A percentile compares a stretch with the other conserved stretches of the same genome.
These are phyloP conservation scores for Ogataea hybrid DNA, from an alignment of 1,139 yeast genomes.

Conservation along the genomic window DNA sequence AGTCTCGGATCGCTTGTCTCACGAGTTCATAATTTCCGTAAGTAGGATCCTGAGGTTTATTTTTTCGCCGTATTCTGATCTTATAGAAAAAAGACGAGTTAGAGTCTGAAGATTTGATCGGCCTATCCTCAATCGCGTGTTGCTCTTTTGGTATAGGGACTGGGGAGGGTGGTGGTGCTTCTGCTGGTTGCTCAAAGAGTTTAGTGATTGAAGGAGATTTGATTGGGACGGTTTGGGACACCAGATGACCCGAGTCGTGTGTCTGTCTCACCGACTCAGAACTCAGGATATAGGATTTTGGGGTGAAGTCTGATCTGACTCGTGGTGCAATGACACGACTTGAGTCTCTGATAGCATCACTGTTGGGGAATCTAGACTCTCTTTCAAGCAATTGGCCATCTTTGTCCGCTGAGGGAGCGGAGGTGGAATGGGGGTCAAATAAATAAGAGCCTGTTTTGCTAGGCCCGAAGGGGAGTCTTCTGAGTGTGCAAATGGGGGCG, in stretches of 20 bases:
- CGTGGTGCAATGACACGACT: constrained; percentile 12
- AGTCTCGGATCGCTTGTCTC: constrained; percentile 28
- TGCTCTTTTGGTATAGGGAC: neutral
- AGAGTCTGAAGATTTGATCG: constrained; percentile 15
- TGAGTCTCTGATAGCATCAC: constrained; percentile 16
- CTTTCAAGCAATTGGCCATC: constrained; percentile 8
- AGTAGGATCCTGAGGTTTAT: constrained; percentile 24
- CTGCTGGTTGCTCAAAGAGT: constrained; percentile 15
- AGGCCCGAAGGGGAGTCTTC: constrained; percentile 4
- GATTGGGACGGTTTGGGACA: constrained; percentile 17
- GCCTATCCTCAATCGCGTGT: constrained; percentile 6
- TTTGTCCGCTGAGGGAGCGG: neutral
- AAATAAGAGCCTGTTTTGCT: constrained; percentile 11
- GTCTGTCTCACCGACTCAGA: constrained; percentile 17
- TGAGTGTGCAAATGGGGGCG: constrained; percentile 22
- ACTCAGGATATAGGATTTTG: constrained; percentile 23
- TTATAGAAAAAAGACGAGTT: constrained; percentile 22
- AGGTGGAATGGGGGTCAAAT: constrained; percentile 11
- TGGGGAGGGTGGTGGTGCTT: constrained; percentile 4
- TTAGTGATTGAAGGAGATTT: constrained; percentile 16
- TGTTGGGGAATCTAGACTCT: constrained; percentile 12
- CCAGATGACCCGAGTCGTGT: constrained; percentile 19
- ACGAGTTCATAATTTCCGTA: constrained; percentile 29
- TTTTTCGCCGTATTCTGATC: constrained; percentile 26
- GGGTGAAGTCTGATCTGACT: constrained; percentile 16